Base-by-base conservation (phyloP, 306 rosid genomes). In the Begonia masoniana region DNA sequence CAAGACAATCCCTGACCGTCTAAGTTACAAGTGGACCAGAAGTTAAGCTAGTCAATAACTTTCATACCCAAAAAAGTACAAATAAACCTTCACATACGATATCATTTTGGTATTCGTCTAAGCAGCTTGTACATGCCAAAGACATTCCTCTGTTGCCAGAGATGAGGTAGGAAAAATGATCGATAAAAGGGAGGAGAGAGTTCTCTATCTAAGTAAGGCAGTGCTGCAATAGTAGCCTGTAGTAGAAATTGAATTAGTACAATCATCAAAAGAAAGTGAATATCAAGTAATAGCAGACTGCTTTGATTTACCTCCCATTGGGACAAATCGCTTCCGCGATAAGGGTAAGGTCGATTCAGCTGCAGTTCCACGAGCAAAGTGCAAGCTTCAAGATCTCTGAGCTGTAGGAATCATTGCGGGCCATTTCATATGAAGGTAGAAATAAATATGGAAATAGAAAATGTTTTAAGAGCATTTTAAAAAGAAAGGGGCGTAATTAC, bases 121-220 rank as follows among this genome's bases (percentile, higher is more conserved):
- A 82, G 78, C 61, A 88, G 77, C 74, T 81, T 88, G 74, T 92
- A 92, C 87, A 74, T 73, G 72, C 99, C 99, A 70, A 92, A 92
- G 21, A 78, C 80, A 70, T 92, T 92, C 75, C 70, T 82, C n/a
- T 67, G 67, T 74, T 75, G 82, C 99, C 99, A 92, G 43, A 86
- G 78, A 75, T 75, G 61, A 1, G 96, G 99, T 51, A 92, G 76
- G 79, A 86, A 92, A 64, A 92, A 92, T 12, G 99, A 92, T 56
- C 99, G 86, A 70, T 79, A 74, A 57, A 67, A 57, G 43, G 96
- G 71, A 3, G 95, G 99, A 8, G 99, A 92, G 47, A 92, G 82
- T 75, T 83, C 99, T 49, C 95, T 71, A 69, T 92, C 95, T 60
- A 92, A 76, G 68, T 92, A 92, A 48, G 83, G 99, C 70, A 82